phyloP scores from a whole-genome alignment of 2,329 filamentous ascomycete species.

The Cercospora berteroae region DNA sequence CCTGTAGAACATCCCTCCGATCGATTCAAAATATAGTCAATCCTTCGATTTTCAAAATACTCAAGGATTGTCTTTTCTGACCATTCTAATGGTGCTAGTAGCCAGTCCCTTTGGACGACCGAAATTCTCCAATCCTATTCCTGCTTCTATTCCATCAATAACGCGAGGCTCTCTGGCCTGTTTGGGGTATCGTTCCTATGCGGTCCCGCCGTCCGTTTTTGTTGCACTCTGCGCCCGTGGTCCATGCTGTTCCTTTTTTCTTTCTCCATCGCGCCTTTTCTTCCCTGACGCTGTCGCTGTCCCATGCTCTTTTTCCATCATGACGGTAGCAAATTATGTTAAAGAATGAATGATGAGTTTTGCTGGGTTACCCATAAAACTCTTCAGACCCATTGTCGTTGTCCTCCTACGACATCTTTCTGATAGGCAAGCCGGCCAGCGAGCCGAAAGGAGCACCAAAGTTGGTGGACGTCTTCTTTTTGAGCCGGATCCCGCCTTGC shows the following conservation, averaged over 20 bases:
- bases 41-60: background rate
- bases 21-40: background rate
- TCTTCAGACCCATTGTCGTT: background rate
- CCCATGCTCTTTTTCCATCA: background rate
- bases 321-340: slow-evolving; percentile 7
- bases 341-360: slow-evolving; percentile 9
- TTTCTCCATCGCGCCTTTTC: slow-evolving; percentile 1
- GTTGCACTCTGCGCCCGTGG: background rate
- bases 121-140: background rate
- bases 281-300: slow-evolving; percentile 1
- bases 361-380: background rate
- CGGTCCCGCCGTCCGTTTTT: slow-evolving; percentile 4
- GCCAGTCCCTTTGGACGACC: background rate
- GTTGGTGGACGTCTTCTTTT: slow-evolving; percentile 39
- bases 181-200: slow-evolving; percentile 8
- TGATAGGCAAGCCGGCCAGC: slow-evolving; percentile 34
- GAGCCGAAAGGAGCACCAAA: slow-evolving; percentile 40
- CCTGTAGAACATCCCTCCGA: background rate
- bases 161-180: slow-evolving; percentile 15
- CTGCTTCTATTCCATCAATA: slow-evolving; percentile 9
- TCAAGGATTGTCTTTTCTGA: background rate
- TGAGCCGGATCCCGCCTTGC: slow-evolving; percentile 38
- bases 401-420: slow-evolving; percentile 25
- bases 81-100: background rate
- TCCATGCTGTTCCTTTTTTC: background rate